Percentiles rank a stretch among this genome's conserved stretches.
Conservation (phyloP, 305 asterid species). For the Salvia sclarea region DNA sequence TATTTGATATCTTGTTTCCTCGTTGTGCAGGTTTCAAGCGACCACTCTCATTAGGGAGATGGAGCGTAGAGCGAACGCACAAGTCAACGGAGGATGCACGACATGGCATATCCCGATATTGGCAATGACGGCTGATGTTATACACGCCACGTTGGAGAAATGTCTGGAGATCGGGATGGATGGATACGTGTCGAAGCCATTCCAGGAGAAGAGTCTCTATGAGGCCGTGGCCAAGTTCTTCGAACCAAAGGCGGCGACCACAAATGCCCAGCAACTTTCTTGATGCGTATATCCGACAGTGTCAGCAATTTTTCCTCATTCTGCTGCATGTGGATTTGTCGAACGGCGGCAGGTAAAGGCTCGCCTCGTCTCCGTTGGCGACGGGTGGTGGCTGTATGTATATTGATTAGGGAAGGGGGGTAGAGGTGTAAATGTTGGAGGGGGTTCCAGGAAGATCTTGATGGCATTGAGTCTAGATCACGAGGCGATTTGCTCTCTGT, state of each 20-base stretch:
- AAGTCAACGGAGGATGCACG: constrained; percentile 28
- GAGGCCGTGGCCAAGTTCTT: constrained; percentile 80
- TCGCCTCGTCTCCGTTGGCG: neutral
- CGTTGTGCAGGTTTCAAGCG: constrained; percentile 69
- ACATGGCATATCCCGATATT: constrained; percentile 77
- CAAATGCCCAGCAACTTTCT: constrained; percentile 13
- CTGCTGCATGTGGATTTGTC: constrained; percentile 41
- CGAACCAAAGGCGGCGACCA: constrained; percentile 45
- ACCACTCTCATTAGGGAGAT: constrained; percentile 70
- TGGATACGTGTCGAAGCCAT: constrained; percentile 86
- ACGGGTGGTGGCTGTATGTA: constrained; percentile 27
- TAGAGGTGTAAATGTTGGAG: constrained; percentile 22
- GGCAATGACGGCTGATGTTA: constrained; percentile 97
- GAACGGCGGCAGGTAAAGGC: constrained; percentile 2
- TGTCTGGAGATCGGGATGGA: constrained; percentile 82
- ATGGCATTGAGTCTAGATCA: neutral
- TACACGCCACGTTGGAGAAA: constrained; percentile 73
- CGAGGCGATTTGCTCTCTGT: neutral
- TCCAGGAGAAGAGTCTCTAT: constrained; percentile 77
- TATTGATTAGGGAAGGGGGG: constrained; percentile 21
- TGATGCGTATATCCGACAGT: neutral
- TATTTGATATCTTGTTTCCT: neutral
- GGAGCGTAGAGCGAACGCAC: constrained; percentile 57
- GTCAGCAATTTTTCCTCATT: constrained; percentile 45
- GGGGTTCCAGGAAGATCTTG: constrained; percentile 13